Evolutionary conservation across 495 filamentous ascomycete species (phyloP), one percentile per base, ranked within the genome.

Genomic region (Opeltia flavorubescens): DNA sequence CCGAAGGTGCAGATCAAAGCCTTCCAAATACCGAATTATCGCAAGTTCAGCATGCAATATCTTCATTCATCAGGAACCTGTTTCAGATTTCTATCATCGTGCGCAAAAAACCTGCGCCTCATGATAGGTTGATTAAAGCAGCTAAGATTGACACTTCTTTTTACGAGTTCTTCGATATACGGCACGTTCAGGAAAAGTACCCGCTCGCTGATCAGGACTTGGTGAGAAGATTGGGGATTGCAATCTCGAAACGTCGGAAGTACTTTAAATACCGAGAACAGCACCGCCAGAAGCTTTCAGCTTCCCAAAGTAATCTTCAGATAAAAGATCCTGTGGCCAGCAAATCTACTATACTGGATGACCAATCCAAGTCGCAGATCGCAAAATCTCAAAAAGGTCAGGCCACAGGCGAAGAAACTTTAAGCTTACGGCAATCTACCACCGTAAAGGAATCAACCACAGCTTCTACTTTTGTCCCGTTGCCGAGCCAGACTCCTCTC

Each of bases 241-340:
- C 65, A 5, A 69, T 62, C 21, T 64, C 62, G 4, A 53, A 56
- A 17, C 51, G 67, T 24, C 64, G 66, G 1, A 59, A 65, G 25
- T 69, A 59, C 44, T 57, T 70, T 3, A 58, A 48, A 34, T 71
- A 71, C 34, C 52, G 63, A 9, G 50, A 65, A 43, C 49, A 50
- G 13, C 68, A 68, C 39, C 62, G 62, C 41, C 35, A 46, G 13
- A 68, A 64, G 49, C 52, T 69, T 1, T 35, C 60, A 1, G 45
- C 47, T 4, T n/a, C 15, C 38, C 15, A 23, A 5, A 3, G 29
- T 13, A 31, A 31, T 6, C 6, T 31, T 31, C 38, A 23, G 15
- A 24, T 41, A 15, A n/a, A n/a, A n/a, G n/a, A n/a, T n/a, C n/a
- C n/a, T n/a, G n/a, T n/a, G n/a, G n/a, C n/a, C n/a, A n/a, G n/a